phyloP scores from a whole-genome alignment of 192 early-diverging fungal species.

The Coemansia sp. region DNA sequence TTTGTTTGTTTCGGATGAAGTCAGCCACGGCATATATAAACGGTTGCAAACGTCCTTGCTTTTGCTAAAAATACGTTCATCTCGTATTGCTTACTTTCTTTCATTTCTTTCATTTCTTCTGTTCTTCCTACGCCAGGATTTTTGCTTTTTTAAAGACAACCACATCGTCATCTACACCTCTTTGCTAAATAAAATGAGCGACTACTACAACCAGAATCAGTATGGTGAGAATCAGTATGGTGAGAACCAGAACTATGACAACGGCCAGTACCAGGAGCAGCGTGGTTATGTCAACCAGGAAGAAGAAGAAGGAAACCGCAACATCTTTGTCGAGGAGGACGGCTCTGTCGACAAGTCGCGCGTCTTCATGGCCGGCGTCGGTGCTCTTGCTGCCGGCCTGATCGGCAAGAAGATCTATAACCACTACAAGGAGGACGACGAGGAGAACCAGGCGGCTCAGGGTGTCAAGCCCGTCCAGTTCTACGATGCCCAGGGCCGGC shows the following conservation, averaged over 20 bases:
- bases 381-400: constrained; percentile 13
- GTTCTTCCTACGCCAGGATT: too few species aligned
- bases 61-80: too few species aligned
- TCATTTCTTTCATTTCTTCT: too few species aligned
- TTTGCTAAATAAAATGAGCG: background rate
- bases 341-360: constrained; percentile 32
- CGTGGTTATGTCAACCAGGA: constrained; percentile 8
- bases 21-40: too few species aligned
- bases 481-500: constrained; percentile 2
- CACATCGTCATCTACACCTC: background rate
- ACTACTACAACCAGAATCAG: constrained; percentile 7
- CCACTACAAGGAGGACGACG: constrained; percentile 12
- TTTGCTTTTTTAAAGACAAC: background rate
- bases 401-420: constrained; percentile 31
- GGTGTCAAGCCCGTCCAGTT: background rate
- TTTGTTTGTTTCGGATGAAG: too few species aligned
- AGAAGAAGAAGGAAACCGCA: constrained; percentile 7
- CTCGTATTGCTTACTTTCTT: too few species aligned
- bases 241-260: constrained; percentile 8
- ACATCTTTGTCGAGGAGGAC: constrained; percentile 28
- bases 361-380: constrained; percentile 17
- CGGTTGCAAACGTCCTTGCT: too few species aligned
- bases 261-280: constrained; percentile 10
- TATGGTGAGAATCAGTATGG: background rate
- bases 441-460: constrained; percentile 12